phyloP scores from a whole-genome alignment of 805 yeast genomes.

The Kuraishia piskuri region DNA sequence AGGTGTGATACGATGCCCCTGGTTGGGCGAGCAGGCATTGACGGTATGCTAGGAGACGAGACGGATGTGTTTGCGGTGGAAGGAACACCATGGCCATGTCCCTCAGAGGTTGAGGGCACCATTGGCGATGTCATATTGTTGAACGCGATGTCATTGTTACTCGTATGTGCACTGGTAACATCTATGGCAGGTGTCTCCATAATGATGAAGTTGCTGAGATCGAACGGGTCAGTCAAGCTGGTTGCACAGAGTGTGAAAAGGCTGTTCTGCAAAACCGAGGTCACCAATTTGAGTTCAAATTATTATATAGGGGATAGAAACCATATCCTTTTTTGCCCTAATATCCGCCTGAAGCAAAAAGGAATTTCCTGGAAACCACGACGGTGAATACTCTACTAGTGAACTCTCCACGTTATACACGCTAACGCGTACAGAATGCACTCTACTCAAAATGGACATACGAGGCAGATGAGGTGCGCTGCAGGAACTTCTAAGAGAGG shows the following conservation, averaged over 20 bases:
- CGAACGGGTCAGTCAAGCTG: too few relatives aligned
- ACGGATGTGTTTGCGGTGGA: neutral
- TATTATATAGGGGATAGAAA: too few relatives aligned
- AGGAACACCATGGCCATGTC: neutral
- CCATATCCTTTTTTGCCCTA: too few relatives aligned
- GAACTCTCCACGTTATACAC: neutral
- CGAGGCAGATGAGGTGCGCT: neutral
- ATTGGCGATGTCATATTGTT: neutral
- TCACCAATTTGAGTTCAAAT: too few relatives aligned
- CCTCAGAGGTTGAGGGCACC: neutral
- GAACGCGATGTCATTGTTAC: neutral
- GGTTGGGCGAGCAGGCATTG: neutral
- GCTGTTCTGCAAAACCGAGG: too few relatives aligned
- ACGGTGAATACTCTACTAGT: too few relatives aligned
- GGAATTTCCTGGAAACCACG: too few relatives aligned
- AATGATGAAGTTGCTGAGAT: too few relatives aligned
- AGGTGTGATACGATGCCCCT: neutral
- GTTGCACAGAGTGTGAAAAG: too few relatives aligned
- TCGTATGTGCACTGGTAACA: too few relatives aligned
- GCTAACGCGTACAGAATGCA: neutral
- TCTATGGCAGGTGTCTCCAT: neutral
- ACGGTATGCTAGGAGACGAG: neutral
- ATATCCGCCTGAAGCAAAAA: too few relatives aligned
- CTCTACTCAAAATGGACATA: neutral
- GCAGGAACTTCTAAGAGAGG: too few relatives aligned